Evolutionary conservation across 164 flowering plant species (phyloP).

Genomic region (Annona squamosa): DNA sequence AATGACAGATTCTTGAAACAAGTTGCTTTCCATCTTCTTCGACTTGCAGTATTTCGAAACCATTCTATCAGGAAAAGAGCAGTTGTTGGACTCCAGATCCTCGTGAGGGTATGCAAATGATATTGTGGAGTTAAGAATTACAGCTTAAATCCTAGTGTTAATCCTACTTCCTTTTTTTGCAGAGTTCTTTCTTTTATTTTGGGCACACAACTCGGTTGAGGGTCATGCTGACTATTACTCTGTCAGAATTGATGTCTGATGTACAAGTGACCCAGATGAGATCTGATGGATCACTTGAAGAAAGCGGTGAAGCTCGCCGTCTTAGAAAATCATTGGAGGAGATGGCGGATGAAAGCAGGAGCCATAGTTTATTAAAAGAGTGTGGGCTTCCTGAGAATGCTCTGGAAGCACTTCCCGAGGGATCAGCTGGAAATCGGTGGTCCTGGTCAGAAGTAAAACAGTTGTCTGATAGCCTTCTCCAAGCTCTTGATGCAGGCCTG

Average conservation of each 20-base stretch:
- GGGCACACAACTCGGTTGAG: constrained; percentile 84
- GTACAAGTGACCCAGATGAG: constrained; percentile 96
- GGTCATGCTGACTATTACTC: constrained; percentile 89
- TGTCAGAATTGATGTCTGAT: constrained; percentile 98
- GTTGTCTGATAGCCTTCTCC: constrained; percentile 71
- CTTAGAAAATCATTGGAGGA: constrained; percentile 79
- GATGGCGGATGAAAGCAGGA: constrained; percentile 75
- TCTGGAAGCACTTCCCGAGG: constrained; percentile 50
- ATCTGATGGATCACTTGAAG: constrained; percentile 89
- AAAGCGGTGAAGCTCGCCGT: constrained; percentile 90
- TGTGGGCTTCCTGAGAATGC: constrained; percentile 72
- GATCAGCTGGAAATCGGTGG: constrained; percentile 58
- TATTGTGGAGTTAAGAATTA: not conserved
- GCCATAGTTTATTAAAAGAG: constrained; percentile 39
- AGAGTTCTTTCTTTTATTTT: constrained; percentile 90
- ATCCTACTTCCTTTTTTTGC: constrained; percentile 23
- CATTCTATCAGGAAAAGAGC: constrained; percentile 83
- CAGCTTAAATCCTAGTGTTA: not conserved
- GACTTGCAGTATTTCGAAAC: constrained; percentile 89
- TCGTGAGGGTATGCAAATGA: constrained; percentile 59
- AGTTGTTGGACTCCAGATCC: constrained; percentile 87
- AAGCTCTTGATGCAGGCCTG: constrained; percentile 93
- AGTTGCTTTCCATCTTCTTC: constrained; percentile 92
- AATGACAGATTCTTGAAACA: constrained; percentile 97
- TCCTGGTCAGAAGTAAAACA: constrained; percentile 85